Base-by-base conservation (phyloP, 257 asterid genomes). In the Solanum peruvianum region DNA sequence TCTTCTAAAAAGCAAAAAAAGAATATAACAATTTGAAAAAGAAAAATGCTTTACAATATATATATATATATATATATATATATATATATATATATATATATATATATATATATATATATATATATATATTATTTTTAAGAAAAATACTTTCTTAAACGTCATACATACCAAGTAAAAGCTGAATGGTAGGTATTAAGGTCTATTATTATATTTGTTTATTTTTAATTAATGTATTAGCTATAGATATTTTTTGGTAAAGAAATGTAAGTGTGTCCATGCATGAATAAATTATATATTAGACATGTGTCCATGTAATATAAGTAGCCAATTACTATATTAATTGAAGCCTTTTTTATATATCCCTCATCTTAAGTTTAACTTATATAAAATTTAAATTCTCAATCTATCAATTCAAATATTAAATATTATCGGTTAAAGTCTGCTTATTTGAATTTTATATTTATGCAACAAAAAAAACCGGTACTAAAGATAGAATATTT, bases 271-370 rank as follows among this genome's bases (percentile, higher is more conserved):
- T 31, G 42, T 33, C 75, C 25, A 70, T 70, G 44, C 44, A 31
- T 70, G 15, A 69, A 56, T 56, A 69, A 56, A 67, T 69, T 69
- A 29, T 76, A 76, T 27, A 69, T 76, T 76, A 76, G 37, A 41
- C 12, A 76, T 3, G 69, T 82, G 37, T 66, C 42, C 73, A 81
- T 73, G 82, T 60, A 44, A 58, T 83, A 58, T 83, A 87, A 73
- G 75, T 75, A 41, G 47, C 49, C 31, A 41, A 42, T 72, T 21
- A 83, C 41, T 25, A 18, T 35, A 25, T 52, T 62, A 41, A 12
- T 27, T 75, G 69, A 58, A 49, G 49, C 64, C 86, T 88, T 69
- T 18, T 35, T 2, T 33, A 33, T 33, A 4, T 33, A 20, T 35
- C 5, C 16, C 4, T 33, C 11, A 1, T 69, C 3, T 29, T 15